Conservation (phyloP, 78 protist genomes). For the Chrysochromulina parva region DNA sequence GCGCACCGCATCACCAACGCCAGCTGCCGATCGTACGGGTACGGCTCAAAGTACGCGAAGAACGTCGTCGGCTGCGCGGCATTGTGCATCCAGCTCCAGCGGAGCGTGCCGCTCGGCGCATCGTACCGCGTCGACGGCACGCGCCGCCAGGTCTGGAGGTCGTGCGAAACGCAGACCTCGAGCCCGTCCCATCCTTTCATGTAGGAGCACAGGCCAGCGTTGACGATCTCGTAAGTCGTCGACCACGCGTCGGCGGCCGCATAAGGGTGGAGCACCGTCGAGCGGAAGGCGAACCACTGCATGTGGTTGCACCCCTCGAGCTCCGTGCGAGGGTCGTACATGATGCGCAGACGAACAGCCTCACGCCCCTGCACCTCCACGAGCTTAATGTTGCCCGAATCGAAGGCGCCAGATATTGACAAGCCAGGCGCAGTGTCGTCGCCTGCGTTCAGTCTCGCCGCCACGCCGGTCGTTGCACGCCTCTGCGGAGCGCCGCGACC, state of each 20-base stretch:
- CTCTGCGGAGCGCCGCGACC: too few species aligned
- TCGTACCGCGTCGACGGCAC: background rate
- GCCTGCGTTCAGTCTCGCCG: too few species aligned
- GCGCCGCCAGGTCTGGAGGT: background rate
- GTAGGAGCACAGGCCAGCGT: background rate
- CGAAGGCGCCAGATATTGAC: too few species aligned
- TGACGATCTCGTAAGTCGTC: background rate
- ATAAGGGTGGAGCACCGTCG: background rate
- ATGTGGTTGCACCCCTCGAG: background rate
- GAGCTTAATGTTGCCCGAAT: too few species aligned
- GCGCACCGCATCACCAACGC: background rate
- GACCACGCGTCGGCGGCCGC: too few species aligned
- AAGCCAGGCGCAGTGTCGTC: too few species aligned
- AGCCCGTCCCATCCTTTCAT: background rate
- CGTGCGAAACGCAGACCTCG: background rate
- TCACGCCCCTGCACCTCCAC: too few species aligned
- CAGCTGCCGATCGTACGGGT: background rate
- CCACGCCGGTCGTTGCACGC: too few species aligned
- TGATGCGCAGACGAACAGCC: background rate
- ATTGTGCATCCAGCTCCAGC: background rate
- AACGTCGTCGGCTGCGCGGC: background rate
- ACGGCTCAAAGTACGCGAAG: constrained; percentile 16
- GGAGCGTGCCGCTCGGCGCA: background rate
- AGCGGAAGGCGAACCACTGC: constrained; percentile 30
- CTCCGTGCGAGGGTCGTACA: background rate